phyloP scores from a whole-genome alignment of 1,284 basidiomycete species.

The Malassezia dermatis region DNA sequence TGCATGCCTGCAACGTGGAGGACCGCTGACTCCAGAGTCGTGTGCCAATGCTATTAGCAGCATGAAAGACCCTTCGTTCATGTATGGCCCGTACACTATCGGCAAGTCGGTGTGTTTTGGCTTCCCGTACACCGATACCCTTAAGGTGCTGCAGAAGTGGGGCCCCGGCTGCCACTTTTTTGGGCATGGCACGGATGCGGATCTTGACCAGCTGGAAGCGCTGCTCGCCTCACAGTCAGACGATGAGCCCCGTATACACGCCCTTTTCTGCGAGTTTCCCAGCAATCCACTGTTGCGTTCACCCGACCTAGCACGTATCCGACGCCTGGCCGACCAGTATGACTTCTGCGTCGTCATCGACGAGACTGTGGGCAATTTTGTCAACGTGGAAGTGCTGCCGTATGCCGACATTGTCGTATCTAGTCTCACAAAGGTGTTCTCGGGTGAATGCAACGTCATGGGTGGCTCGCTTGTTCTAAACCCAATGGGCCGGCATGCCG shows the following conservation, averaged over 20 bases:
- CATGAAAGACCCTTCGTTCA: constrained; percentile 14
- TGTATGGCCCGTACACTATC: neutral
- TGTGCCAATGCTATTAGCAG: neutral
- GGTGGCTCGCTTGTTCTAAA: constrained; percentile 67
- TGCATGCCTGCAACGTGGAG: constrained; percentile 1
- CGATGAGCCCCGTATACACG: constrained; percentile 49
- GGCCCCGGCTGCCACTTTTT: constrained; percentile 87
- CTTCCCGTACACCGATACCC: constrained; percentile 94
- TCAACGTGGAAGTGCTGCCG: constrained; percentile 83
- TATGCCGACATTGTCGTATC: constrained; percentile 88
- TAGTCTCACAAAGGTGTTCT: constrained; percentile 89
- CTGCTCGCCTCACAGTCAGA: constrained; percentile 54
- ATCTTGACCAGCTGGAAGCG: constrained; percentile 64
- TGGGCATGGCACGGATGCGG: constrained; percentile 66
- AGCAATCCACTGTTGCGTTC: constrained; percentile 85
- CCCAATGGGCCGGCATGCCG: constrained; percentile 63
- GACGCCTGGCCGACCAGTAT: constrained; percentile 73
- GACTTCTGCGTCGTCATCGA: constrained; percentile 83
- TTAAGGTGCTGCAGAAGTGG: constrained; percentile 93
- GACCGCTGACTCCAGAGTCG: neutral
- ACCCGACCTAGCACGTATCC: constrained; percentile 66
- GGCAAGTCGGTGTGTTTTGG: constrained; percentile 52
- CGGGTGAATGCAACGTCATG: constrained; percentile 92
- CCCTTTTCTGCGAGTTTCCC: constrained; percentile 68
- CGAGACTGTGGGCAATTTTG: constrained; percentile 91